These are phyloP conservation scores for Agaricus bisporus DNA, from an alignment of 768 basidiomycete genomes.

Conservation along the genomic window DNA sequence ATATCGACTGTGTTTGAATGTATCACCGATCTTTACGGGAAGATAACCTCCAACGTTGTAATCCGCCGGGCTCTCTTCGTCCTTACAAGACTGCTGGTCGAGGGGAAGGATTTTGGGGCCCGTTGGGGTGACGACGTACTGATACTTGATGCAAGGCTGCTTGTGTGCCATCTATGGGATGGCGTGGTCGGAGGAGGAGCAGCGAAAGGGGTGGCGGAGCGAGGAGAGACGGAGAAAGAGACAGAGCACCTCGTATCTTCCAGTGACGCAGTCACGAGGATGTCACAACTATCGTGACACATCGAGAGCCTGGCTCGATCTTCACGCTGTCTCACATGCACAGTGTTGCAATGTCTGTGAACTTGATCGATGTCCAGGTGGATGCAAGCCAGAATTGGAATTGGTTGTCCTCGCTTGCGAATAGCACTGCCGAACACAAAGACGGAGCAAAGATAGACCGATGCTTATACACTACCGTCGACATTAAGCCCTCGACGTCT, in stretches of 20 bases:
- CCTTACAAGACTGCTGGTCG: constrained; percentile 58
- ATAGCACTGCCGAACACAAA: too few relatives aligned
- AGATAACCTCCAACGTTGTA: constrained; percentile 82
- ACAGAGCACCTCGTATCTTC: constrained; percentile 3
- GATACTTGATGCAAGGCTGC: constrained; percentile 62
- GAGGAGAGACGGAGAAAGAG: constrained; percentile 12
- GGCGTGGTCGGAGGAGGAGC: constrained; percentile 2
- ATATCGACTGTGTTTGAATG: constrained; percentile 83
- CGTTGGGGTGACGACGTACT: constrained; percentile 64
- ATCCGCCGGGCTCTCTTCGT: constrained; percentile 80
- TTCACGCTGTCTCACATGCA: too few relatives aligned
- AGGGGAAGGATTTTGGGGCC: constrained; percentile 70
- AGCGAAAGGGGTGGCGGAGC: constrained; percentile 14
- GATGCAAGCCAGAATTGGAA: too few relatives aligned
- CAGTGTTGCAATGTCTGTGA: too few relatives aligned
- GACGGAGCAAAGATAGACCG: too few relatives aligned
- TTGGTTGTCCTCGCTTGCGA: too few relatives aligned
- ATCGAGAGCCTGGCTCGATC: not conserved
- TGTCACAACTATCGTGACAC: constrained; percentile 2
- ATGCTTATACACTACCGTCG: too few relatives aligned
- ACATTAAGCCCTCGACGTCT: too few relatives aligned
- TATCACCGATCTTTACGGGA: constrained; percentile 73
- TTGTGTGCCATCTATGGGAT: constrained; percentile 56
- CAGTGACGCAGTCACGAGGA: not conserved
- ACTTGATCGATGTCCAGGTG: too few relatives aligned